Conservation (phyloP, 371 early-diverging fungal species). For the Smittium culicis region DNA sequence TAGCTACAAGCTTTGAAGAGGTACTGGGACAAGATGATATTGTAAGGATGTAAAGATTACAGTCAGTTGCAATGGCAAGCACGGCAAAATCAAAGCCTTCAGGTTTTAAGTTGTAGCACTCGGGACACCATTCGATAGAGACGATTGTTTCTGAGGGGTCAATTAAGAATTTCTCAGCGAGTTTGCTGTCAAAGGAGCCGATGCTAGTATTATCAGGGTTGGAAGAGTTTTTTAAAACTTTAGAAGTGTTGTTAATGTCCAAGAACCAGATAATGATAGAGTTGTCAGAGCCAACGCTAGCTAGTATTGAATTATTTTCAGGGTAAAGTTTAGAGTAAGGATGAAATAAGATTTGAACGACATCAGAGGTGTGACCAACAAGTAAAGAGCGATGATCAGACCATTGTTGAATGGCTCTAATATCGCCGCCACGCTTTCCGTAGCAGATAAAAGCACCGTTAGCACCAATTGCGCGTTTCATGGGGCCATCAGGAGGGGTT, state of each 20-base stretch:
- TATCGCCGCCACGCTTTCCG: conserved; percentile 5
- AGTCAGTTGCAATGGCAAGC: not conserved
- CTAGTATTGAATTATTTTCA: not conserved
- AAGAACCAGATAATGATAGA: not conserved
- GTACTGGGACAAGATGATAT: not conserved
- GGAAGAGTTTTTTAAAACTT: not conserved
- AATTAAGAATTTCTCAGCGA: not conserved
- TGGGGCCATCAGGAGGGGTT: not conserved
- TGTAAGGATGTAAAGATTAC: not conserved
- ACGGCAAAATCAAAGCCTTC: not conserved
- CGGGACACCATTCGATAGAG: conserved; percentile 2
- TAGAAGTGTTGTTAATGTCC: not conserved
- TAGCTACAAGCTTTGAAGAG: not conserved
- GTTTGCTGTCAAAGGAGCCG: not conserved
- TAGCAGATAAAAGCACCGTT: conserved; percentile 7
- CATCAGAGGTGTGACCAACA: not conserved
- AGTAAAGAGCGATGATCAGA: not conserved
- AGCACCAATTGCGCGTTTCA: conserved; percentile 2
- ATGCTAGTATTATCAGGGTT: not conserved
- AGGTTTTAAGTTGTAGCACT: not conserved
- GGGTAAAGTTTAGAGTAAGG: not conserved
- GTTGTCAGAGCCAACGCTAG: not conserved
- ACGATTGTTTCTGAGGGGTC: not conserved
- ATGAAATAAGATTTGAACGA: not conserved
- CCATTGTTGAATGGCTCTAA: conserved; percentile 2